Evolutionary conservation across 1,139 yeast genomes (phyloP).

Genomic region (Diutina rugosa): DNA sequence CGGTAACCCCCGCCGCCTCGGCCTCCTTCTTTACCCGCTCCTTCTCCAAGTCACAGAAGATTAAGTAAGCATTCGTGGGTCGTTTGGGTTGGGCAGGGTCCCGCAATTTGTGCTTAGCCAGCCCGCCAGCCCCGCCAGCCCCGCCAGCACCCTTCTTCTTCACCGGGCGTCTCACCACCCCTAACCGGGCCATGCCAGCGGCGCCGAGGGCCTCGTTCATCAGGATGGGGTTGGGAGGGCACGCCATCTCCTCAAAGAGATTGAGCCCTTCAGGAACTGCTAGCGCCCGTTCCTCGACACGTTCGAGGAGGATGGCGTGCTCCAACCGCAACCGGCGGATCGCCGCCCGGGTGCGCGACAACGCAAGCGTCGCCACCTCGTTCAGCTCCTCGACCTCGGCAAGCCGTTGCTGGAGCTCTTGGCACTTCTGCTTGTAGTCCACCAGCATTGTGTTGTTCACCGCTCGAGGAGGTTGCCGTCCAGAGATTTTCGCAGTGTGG

Average conservation of each 20-base stretch:
- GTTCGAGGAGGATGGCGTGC: constrained; percentile 66
- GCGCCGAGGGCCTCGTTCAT: constrained; percentile 13
- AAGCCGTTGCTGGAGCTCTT: constrained; percentile 61
- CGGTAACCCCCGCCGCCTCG: constrained; percentile 23
- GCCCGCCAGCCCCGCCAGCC: not conserved
- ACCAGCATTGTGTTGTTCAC: not conserved
- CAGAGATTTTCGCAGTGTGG: not conserved
- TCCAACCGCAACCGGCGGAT: constrained; percentile 75
- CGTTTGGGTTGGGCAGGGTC: constrained; percentile 82
- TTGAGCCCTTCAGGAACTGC: constrained; percentile 1
- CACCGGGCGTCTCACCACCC: not conserved
- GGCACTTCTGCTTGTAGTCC: constrained; percentile 45
- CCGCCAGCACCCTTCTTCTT: not conserved
- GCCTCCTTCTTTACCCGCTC: constrained; percentile 52
- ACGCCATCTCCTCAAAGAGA: constrained; percentile 1
- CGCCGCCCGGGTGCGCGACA: constrained; percentile 65
- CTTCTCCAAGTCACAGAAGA: constrained; percentile 79
- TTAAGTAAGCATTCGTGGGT: constrained; percentile 80
- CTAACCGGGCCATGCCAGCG: constrained; percentile 13
- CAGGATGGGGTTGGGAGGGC: constrained; percentile 1
- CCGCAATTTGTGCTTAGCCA: constrained; percentile 17
- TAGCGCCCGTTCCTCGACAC: constrained; percentile 35
- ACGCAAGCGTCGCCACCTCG: constrained; percentile 64
- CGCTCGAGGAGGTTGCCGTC: not conserved
- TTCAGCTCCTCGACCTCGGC: constrained; percentile 69